Conservation (phyloP, 331 rosid species). For the Rosa hybrid region DNA sequence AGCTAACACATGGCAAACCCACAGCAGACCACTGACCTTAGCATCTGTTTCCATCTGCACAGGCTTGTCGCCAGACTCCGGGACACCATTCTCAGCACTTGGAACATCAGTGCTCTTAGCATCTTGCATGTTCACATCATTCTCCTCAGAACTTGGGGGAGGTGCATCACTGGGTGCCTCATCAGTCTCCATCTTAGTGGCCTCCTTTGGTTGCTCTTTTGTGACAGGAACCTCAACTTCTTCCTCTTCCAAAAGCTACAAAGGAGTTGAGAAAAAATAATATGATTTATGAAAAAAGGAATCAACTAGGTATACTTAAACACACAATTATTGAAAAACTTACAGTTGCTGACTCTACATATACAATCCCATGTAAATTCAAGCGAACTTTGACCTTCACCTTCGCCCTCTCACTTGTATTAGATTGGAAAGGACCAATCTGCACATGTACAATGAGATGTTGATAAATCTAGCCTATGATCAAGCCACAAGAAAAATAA, state of each 20-base stretch:
- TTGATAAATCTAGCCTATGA: background rate
- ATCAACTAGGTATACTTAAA: background rate
- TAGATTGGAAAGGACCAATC: slow-evolving; percentile 85
- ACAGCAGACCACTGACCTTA: slow-evolving; percentile 50
- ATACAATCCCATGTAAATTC: slow-evolving; percentile 79
- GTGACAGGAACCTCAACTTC: slow-evolving; percentile 73
- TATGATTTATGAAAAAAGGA: background rate
- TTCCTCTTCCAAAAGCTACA: slow-evolving; percentile 87
- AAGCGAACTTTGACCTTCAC: slow-evolving; percentile 75
- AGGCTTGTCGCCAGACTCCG: slow-evolving; percentile 76
- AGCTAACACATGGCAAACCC: background rate
- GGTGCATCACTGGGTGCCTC: slow-evolving; percentile 51
- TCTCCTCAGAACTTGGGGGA: slow-evolving; percentile 46
- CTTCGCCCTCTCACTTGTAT: slow-evolving; percentile 64
- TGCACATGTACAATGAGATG: slow-evolving; percentile 30
- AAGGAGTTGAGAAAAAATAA: background rate
- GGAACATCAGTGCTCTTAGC: slow-evolving; percentile 55
- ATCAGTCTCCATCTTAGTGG: slow-evolving; percentile 76
- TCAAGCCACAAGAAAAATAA: background rate
- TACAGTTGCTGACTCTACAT: slow-evolving; percentile 76
- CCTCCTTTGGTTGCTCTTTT: slow-evolving; percentile 56
- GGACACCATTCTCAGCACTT: slow-evolving; percentile 54
- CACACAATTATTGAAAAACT: slow-evolving; percentile 33
- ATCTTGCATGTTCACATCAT: slow-evolving; percentile 84
- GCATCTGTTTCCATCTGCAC: slow-evolving; percentile 79